phyloP scores from a whole-genome alignment of 495 filamentous ascomycete genomes.

The Talaromyces ruber region DNA sequence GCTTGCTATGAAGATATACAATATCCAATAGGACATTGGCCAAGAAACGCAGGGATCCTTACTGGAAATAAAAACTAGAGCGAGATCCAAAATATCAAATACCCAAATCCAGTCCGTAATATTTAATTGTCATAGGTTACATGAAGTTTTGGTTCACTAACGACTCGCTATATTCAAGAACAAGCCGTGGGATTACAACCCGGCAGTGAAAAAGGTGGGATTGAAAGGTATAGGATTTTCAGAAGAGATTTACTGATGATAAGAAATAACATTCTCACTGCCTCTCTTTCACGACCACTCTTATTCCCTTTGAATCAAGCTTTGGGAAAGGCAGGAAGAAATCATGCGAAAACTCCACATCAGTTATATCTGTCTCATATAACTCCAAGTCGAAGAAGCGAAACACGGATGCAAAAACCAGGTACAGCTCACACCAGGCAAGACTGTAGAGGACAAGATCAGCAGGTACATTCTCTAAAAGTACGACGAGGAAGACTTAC shows the following conservation, averaged over 20 bases:
- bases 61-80: background rate
- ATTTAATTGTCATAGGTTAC: background rate
- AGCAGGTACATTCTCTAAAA: background rate
- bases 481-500: background rate
- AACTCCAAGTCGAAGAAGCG: slow-evolving; percentile 20
- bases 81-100: background rate
- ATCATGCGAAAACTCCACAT: slow-evolving; percentile 26
- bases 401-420: slow-evolving; percentile 22
- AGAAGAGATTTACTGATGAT: background rate
- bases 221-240: background rate
- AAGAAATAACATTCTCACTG: background rate
- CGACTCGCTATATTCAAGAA: background rate
- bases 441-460: slow-evolving; percentile 11
- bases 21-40: background rate
- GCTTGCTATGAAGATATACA: background rate
- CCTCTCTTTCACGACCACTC: background rate
- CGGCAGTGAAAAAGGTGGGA: background rate
- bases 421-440: slow-evolving; percentile 24
- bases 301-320: slow-evolving; percentile 24
- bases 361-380: slow-evolving; percentile 27
- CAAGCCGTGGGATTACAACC: background rate
- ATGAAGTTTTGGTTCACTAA: background rate
- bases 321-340: slow-evolving; percentile 25
- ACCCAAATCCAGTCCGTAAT: background rate
- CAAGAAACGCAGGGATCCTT: background rate